These are phyloP conservation scores for Paxillus ammoniavirescens DNA, from an alignment of 768 basidiomycete genomes.

Conservation along the genomic window DNA sequence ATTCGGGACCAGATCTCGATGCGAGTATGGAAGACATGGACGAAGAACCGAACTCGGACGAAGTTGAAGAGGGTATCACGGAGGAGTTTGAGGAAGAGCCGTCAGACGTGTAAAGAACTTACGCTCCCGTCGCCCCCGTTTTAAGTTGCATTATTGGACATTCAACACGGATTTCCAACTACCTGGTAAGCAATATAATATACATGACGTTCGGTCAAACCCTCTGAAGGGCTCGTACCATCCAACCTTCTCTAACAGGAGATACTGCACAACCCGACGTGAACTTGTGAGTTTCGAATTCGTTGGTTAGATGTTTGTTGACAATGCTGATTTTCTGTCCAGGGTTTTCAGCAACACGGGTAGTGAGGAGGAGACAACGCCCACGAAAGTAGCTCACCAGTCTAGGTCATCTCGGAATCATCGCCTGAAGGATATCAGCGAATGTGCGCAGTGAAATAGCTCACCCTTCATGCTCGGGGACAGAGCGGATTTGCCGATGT, in stretches of 20 bases:
- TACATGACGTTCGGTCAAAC: too few relatives aligned
- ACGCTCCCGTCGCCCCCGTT: too few relatives aligned
- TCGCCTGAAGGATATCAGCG: not conserved
- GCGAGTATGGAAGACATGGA: slow-evolving; percentile 44
- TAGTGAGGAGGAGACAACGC: slow-evolving; percentile 41
- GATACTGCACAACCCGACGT: slow-evolving; percentile 40
- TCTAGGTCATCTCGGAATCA: slow-evolving; percentile 4
- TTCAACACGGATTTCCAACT: too few relatives aligned
- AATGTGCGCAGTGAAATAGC: not conserved
- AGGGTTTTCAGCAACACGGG: not conserved
- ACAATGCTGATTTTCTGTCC: slow-evolving; percentile 35
- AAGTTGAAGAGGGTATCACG: slow-evolving; percentile 43
- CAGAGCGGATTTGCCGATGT: slow-evolving; percentile 24
- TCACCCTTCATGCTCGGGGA: slow-evolving; percentile 23
- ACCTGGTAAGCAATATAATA: too few relatives aligned
- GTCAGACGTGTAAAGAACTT: not conserved
- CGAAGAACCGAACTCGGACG: slow-evolving; percentile 40
- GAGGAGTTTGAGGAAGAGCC: slow-evolving; percentile 36
- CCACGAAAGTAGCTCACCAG: slow-evolving; percentile 40
- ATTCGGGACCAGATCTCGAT: slow-evolving; percentile 36
- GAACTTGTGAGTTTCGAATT: slow-evolving; percentile 24
- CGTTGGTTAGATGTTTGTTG: slow-evolving; percentile 28
- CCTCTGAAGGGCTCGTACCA: slow-evolving; percentile 59
- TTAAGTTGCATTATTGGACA: too few relatives aligned
- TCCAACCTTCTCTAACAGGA: slow-evolving; percentile 57